A percentile compares a stretch with the other conserved stretches of the same genome.
phyloP scores from a whole-genome alignment of 2,329 filamentous ascomycete genomes.

The Xylariomycetidae sp. region DNA sequence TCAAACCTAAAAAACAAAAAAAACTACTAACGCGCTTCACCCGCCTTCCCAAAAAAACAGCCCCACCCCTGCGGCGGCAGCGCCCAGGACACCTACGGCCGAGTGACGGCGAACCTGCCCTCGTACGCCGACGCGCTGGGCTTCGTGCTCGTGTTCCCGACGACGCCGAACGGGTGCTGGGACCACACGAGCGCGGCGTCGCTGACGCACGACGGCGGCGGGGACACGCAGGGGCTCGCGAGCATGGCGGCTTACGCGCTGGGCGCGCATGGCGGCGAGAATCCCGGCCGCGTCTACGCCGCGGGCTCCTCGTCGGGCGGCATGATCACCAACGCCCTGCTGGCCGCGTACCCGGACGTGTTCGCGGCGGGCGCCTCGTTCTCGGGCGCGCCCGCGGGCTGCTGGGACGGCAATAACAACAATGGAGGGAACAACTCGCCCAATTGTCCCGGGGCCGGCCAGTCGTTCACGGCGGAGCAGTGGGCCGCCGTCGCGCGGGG shows the following conservation, averaged over 20 bases:
- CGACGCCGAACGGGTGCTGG: slow-evolving; percentile 51
- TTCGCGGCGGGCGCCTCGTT: slow-evolving; percentile 25
- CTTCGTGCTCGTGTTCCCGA: slow-evolving; percentile 46
- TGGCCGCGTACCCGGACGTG: slow-evolving; percentile 38
- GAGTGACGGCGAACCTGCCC: not conserved
- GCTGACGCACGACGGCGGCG: slow-evolving; percentile 28
- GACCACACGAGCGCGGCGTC: slow-evolving; percentile 47
- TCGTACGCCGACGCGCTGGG: slow-evolving; percentile 25
- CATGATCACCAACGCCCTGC: slow-evolving; percentile 37
- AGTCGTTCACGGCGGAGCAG: not conserved
- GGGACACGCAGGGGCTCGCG: slow-evolving; percentile 32
- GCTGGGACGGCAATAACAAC: not conserved
- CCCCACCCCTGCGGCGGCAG: not conserved
- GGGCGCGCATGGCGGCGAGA: slow-evolving; percentile 26
- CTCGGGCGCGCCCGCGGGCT: not conserved
- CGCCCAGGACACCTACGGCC: not conserved
- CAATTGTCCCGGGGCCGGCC: no score
- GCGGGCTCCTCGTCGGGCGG: slow-evolving; percentile 31
- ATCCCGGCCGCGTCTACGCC: slow-evolving; percentile 28
- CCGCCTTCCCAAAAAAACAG: no score
- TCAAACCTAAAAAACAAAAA: no score
- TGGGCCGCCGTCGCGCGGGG: not conserved
- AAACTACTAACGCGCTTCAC: no score
- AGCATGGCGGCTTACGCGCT: slow-evolving; percentile 33
- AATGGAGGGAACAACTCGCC: not conserved